These are phyloP conservation scores for Paramarasmius palmivorus DNA, from an alignment of 1,284 basidiomycete species.

Conservation along the genomic window DNA sequence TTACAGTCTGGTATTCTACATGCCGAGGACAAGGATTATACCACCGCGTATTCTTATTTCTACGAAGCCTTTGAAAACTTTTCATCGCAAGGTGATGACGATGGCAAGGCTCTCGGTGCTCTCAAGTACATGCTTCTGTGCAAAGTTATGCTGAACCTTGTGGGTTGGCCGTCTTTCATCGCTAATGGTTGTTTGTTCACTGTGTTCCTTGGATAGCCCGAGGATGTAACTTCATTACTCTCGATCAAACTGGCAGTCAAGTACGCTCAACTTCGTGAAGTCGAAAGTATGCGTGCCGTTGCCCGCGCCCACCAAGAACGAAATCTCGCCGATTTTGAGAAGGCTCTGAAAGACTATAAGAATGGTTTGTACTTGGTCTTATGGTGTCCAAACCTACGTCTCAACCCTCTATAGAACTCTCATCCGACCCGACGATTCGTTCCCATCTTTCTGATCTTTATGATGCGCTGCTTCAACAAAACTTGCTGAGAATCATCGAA, in stretches of 20 bases:
- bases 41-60: conserved; percentile 97
- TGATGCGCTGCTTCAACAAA: conserved; percentile 95
- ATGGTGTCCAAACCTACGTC: not conserved
- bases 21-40: conserved; percentile 98
- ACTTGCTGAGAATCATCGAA: conserved; percentile 91
- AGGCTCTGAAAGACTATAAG: conserved; percentile 84
- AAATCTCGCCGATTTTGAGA: conserved; percentile 89
- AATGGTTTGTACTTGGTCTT: conserved; percentile 54
- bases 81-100: conserved; percentile 71
- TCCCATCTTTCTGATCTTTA: conserved; percentile 92
- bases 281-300: conserved; percentile 94
- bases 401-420: conserved; percentile 67
- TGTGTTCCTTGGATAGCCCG: conserved; percentile 58
- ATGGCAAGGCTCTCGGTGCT: conserved; percentile 66
- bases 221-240: conserved; percentile 88
- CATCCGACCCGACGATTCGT: conserved; percentile 91
- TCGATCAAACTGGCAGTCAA: conserved; percentile 87
- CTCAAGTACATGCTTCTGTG: conserved; percentile 98
- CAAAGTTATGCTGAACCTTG: conserved; percentile 96
- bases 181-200: not conserved
- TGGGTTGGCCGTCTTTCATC: conserved; percentile 29
- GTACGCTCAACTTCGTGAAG: conserved; percentile 81
- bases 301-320: conserved; percentile 92
- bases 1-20: conserved; percentile 87
- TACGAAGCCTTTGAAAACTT: conserved; percentile 93